Evolutionary conservation across 2,329 filamentous ascomycete species (phyloP).

Genomic region (Penicillium sclerotiorum): DNA sequence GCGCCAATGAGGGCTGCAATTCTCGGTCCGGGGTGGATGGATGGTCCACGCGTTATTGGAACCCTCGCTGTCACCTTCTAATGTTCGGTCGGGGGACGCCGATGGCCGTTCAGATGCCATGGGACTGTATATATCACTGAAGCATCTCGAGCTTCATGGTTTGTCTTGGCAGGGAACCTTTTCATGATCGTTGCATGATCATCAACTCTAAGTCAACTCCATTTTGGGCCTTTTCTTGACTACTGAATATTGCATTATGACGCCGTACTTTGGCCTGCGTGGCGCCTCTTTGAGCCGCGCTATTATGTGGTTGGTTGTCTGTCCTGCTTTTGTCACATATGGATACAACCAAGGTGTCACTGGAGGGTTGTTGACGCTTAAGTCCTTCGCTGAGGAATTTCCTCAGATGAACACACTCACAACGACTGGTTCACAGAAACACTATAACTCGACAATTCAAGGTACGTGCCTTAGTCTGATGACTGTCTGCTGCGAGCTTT

Average conservation of each 20-base stretch:
- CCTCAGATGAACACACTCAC: conserved; percentile 52
- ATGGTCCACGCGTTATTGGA: conserved; percentile 1
- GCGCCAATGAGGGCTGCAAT: conserved; percentile 1
- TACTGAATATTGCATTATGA: not conserved
- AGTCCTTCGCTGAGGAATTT: conserved; percentile 39
- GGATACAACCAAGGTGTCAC: conserved; percentile 57
- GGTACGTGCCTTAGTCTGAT: conserved; percentile 12
- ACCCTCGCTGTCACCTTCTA: not conserved
- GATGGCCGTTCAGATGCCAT: not conserved
- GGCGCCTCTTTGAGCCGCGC: conserved; percentile 24
- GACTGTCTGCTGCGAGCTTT: not conserved
- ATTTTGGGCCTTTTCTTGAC: not conserved
- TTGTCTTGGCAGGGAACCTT: not conserved
- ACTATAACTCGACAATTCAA: conserved; percentile 49
- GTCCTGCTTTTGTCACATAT: conserved; percentile 51
- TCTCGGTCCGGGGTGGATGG: conserved; percentile 3
- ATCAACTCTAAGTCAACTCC: not conserved
- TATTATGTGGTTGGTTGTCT: conserved; percentile 27
- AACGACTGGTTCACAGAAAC: conserved; percentile 46
- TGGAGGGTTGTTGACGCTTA: conserved; percentile 47
- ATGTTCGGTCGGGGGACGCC: conserved; percentile 6
- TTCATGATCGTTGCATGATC: conserved; percentile 1
- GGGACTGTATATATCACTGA: not conserved
- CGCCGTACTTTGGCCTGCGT: conserved; percentile 22
- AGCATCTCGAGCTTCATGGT: not conserved